Conservation (phyloP, 495 filamentous ascomycete genomes). For the Xylaria castorea region DNA sequence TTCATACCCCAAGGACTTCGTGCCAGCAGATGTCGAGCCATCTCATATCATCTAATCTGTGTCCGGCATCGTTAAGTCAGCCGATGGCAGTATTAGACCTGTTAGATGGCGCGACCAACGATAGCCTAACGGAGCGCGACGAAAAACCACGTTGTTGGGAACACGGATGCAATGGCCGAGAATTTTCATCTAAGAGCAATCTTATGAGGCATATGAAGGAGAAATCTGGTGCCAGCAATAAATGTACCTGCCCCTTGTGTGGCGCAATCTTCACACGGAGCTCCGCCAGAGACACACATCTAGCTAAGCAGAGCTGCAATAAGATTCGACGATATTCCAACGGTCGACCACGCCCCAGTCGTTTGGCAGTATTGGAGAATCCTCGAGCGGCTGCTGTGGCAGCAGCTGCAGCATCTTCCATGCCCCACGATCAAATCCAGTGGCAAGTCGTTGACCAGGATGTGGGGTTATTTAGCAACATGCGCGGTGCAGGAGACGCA, state of each 20-base stretch:
- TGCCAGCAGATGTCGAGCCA: constrained; percentile 1
- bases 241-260: constrained; percentile 84
- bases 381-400: constrained; percentile 38
- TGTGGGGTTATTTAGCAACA: constrained; percentile 30
- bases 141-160: constrained; percentile 92
- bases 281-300: constrained; percentile 86
- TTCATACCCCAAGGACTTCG: background rate
- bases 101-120: constrained; percentile 4
- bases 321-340: constrained; percentile 43
- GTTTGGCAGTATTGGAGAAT: constrained; percentile 39
- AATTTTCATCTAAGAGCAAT: constrained; percentile 95
- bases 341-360: constrained; percentile 40
- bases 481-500: constrained; percentile 3
- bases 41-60: constrained; percentile 4
- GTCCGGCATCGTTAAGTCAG: constrained; percentile 1
- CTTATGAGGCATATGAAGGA: constrained; percentile 88
- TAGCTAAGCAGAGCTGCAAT: constrained; percentile 51
- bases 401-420: constrained; percentile 33
- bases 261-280: constrained; percentile 90
- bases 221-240: constrained; percentile 83
- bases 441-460: constrained; percentile 38
- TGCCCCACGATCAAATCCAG: constrained; percentile 36
- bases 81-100: constrained; percentile 12
- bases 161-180: constrained; percentile 92
- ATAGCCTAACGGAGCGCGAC: constrained; percentile 22